Evolutionary conservation across 1,139 yeast genomes (phyloP), one percentile per base, ranked within the genome.

Genomic region (Hyphopichia fennica): DNA sequence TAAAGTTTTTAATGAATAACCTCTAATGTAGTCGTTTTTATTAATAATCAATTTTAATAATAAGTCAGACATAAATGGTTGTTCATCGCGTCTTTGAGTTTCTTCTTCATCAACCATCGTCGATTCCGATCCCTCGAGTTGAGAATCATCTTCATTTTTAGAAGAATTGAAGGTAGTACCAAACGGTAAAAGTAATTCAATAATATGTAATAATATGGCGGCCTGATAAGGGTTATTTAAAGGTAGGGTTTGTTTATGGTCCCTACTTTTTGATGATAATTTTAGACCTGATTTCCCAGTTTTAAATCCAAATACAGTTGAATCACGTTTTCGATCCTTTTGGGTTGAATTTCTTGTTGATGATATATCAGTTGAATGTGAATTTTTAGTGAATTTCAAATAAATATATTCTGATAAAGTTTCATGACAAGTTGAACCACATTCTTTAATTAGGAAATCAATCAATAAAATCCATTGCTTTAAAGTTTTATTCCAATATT

Each of bases 381-480:
- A 15, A 37, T 49, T 45, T 10, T 35, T 37, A 35, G 54, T 57
- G 43, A 73, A 70, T 39, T 65, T 69, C 4, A 56, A 46, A 34
- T 64, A 58, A 3, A 72, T 54, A 46, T 63, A 71, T 3, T 54
- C 53, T 9, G 69, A 54, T 29, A 73, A 56, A 13, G 67, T 62
- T 44, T 72, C 78, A 48, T 71, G 72, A 33, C 68, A 58, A 19
- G 60, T 61, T 6, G 72, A 57, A 1, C 79, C 79, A 28, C 69
- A 49, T 52, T 73, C 79, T 31, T 59, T 57, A 4, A 72, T 54
- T 11, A 73, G 47, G 47, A 54, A 71, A 28, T 66, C 65, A 3
- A 72, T 38, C 1, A 69, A 54, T 2, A 53, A 50, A 3, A 50
- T 45, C 71, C 72, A 69, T 19, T 69, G 74, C 5, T 45, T 40